Conservation (phyloP, 495 filamentous ascomycete species). For the Hypoxylon fragiforme region DNA sequence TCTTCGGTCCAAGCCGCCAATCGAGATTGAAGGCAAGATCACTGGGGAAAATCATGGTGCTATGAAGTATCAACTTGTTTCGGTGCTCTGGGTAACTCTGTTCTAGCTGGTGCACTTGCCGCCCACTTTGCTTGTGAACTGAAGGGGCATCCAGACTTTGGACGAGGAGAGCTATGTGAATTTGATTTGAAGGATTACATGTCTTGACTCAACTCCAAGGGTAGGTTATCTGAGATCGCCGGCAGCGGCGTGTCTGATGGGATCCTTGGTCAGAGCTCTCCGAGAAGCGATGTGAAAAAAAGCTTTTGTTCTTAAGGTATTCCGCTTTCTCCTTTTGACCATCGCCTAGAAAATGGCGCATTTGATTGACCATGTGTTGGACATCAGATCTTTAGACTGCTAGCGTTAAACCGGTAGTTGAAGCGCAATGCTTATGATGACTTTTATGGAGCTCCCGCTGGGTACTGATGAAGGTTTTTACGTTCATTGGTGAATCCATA, state of each 20-base stretch:
- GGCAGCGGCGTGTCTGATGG: conserved; percentile 8
- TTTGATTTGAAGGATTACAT: conserved; percentile 18
- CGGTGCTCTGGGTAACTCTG: background rate
- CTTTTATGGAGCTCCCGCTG: conserved; percentile 6
- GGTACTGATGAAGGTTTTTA: background rate
- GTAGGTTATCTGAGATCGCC: conserved; percentile 10
- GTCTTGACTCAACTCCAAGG: conserved; percentile 10
- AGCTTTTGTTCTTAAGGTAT: conserved; percentile 8
- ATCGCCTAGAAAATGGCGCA: conserved; percentile 23
- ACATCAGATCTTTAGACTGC: conserved; percentile 4
- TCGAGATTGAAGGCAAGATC: conserved; percentile 19
- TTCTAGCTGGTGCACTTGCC: background rate
- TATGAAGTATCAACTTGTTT: conserved; percentile 1
- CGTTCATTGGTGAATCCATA: background rate
- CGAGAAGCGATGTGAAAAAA: conserved; percentile 6
- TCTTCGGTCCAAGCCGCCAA: conserved; percentile 31
- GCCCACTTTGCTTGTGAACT: background rate
- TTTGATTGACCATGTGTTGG: conserved; percentile 9
- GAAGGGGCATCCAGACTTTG: background rate
- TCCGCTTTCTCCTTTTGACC: conserved; percentile 14
- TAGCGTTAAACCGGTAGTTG: conserved; percentile 11
- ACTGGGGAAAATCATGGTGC: conserved; percentile 1
- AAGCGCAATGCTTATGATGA: conserved; percentile 8
- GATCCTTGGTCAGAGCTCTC: conserved; percentile 15
- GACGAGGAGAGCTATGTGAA: conserved; percentile 7